A percentile compares a stretch with the other conserved stretches of the same genome.
Conservation (phyloP, 768 basidiomycete species). For the Infundibulicybe gibba region DNA sequence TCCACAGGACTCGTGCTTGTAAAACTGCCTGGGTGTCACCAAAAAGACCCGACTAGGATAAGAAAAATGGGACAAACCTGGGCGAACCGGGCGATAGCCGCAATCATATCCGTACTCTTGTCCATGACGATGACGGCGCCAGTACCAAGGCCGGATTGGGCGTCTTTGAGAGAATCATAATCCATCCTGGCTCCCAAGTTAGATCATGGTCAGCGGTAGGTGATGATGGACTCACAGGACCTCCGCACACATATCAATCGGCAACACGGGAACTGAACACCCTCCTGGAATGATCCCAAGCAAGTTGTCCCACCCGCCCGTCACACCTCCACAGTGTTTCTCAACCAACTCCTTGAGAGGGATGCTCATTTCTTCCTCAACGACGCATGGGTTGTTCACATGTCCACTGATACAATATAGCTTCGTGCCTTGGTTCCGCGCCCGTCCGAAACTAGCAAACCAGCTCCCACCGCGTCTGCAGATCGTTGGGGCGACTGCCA, state of each 20-base stretch:
- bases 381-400: conserved; percentile 96
- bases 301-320: conserved; percentile 95
- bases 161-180: conserved; percentile 95
- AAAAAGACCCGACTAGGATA: neutral
- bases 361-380: conserved; percentile 99
- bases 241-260: conserved; percentile 76
- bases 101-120: conserved; percentile 92
- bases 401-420: conserved; percentile 95
- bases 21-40: conserved; percentile 53
- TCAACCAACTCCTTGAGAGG: conserved; percentile 91
- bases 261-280: conserved; percentile 90
- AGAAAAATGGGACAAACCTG: conserved; percentile 40
- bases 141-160: conserved; percentile 94
- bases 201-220: conserved; percentile 1
- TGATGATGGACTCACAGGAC: conserved; percentile 67
- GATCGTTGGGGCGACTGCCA: conserved; percentile 96
- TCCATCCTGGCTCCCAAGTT: conserved; percentile 68
- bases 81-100: conserved; percentile 92
- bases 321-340: conserved; percentile 94
- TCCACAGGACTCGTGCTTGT: conserved; percentile 98
- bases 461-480: conserved; percentile 83
- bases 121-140: conserved; percentile 99
- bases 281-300: conserved; percentile 97
- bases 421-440: conserved; percentile 96
- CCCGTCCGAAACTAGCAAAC: conserved; percentile 92